Conservation (phyloP, 495 filamentous ascomycete genomes). For the Hyphodiscus hymeniophilus region DNA sequence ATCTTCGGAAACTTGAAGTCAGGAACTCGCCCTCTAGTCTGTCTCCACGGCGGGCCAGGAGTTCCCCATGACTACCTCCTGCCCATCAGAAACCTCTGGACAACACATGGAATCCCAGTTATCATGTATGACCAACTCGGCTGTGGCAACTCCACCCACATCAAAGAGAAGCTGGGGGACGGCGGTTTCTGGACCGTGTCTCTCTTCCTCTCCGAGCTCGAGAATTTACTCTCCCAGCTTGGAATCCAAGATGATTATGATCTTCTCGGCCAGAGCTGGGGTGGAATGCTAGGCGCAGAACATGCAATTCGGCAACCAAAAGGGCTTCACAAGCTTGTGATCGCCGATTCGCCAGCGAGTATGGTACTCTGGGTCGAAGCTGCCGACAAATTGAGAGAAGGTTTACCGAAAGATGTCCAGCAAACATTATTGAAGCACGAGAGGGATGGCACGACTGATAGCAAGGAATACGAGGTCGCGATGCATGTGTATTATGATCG, state of each 20-base stretch:
- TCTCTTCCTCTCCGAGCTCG: conserved; percentile 40
- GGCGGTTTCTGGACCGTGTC: conserved; percentile 37
- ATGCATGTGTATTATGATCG: conserved; percentile 31
- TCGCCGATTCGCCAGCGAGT: conserved; percentile 32
- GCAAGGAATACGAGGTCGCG: conserved; percentile 36
- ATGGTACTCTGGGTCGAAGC: conserved; percentile 26
- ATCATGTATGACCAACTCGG: conserved; percentile 48
- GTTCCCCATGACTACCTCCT: conserved; percentile 32
- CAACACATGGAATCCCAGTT: conserved; percentile 28
- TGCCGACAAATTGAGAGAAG: conserved; percentile 22
- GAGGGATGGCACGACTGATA: conserved; percentile 32
- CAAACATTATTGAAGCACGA: conserved; percentile 32
- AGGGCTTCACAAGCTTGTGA: conserved; percentile 34
- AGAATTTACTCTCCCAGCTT: conserved; percentile 37
- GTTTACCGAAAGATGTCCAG: conserved; percentile 35
- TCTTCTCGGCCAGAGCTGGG: conserved; percentile 42
- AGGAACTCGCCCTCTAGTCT: conserved; percentile 26
- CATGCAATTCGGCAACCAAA: conserved; percentile 28
- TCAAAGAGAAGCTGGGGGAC: conserved; percentile 33
- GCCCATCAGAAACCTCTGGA: conserved; percentile 25
- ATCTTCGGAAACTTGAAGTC: conserved; percentile 29
- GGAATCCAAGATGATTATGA: conserved; percentile 30
- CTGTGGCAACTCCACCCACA: conserved; percentile 37
- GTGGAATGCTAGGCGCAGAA: conserved; percentile 38
- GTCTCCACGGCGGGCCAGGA: conserved; percentile 38